Evolutionary conservation across 2,329 filamentous ascomycete genomes (phyloP).

Genomic region (Sporothrix globosa): DNA sequence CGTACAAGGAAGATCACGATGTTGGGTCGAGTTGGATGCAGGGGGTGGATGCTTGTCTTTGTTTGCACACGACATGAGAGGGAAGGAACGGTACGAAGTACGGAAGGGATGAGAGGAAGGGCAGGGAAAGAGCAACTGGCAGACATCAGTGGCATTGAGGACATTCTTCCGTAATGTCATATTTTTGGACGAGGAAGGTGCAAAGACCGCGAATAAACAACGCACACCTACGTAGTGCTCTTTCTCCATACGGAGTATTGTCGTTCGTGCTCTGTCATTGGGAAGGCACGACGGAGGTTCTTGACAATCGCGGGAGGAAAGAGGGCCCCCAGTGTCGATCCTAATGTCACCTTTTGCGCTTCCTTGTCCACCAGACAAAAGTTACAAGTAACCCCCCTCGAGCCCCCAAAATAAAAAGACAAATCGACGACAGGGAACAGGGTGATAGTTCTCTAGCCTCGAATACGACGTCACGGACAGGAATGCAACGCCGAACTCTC

Average conservation of each 20-base stretch:
- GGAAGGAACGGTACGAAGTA: neutral
- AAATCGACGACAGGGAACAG: neutral
- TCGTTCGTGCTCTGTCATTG: neutral
- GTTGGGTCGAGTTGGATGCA: constrained; percentile 12
- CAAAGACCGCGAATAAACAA: neutral
- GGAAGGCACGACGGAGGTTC: constrained; percentile 23
- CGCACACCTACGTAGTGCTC: neutral
- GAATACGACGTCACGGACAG: neutral
- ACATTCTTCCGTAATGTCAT: neutral
- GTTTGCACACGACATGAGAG: neutral
- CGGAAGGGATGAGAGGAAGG: neutral
- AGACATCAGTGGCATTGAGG: neutral
- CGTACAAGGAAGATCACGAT: constrained; percentile 16
- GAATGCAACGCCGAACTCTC: too few species aligned
- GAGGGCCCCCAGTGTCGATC: constrained; percentile 23
- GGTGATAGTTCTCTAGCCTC: neutral
- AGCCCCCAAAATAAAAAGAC: neutral
- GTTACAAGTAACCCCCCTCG: neutral
- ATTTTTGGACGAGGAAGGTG: constrained; percentile 3
- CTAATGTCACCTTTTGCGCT: constrained; percentile 23
- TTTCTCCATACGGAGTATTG: constrained; percentile 11
- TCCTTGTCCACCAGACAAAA: neutral
- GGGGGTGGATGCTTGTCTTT: neutral
- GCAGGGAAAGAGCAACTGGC: neutral
- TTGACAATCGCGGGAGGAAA: constrained; percentile 11